Evolutionary conservation across 331 rosid genomes (phyloP).

Genomic region (Spiraea crenata): DNA sequence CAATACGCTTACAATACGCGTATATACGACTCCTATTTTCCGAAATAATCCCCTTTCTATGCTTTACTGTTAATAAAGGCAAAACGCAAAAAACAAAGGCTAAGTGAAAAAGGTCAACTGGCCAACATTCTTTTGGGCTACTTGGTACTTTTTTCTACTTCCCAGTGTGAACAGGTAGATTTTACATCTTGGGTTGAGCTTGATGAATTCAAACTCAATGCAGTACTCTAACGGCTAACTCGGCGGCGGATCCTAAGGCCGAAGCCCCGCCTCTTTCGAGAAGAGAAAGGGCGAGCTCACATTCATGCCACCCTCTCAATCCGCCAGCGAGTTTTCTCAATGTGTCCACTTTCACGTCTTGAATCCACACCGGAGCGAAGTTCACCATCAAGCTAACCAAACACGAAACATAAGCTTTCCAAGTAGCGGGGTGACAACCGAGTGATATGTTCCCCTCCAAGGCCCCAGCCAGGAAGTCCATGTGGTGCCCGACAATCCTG

Average conservation of each 20-base stretch:
- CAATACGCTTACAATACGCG: too few species aligned
- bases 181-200: not conserved
- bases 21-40: too few species aligned
- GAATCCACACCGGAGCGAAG: constrained; percentile 60
- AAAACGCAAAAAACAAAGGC: too few species aligned
- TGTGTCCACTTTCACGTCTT: constrained; percentile 51
- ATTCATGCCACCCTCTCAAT: constrained; percentile 61
- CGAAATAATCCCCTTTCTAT: too few species aligned
- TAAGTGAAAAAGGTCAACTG: too few species aligned
- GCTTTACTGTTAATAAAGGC: too few species aligned
- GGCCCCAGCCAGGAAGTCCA: constrained; percentile 65
- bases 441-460: constrained; percentile 66
- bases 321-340: constrained; percentile 52
- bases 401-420: constrained; percentile 67
- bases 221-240: constrained; percentile 33
- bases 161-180: not conserved
- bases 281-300: constrained; percentile 62
- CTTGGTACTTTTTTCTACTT: too few species aligned
- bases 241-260: constrained; percentile 67
- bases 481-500: constrained; percentile 45
- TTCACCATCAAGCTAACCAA: constrained; percentile 59
- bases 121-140: too few species aligned
- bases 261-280: constrained; percentile 62
- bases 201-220: constrained; percentile 18
- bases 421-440: constrained; percentile 56